phyloP scores from a whole-genome alignment of 306 rosid species.

The Medicago truncatula region DNA sequence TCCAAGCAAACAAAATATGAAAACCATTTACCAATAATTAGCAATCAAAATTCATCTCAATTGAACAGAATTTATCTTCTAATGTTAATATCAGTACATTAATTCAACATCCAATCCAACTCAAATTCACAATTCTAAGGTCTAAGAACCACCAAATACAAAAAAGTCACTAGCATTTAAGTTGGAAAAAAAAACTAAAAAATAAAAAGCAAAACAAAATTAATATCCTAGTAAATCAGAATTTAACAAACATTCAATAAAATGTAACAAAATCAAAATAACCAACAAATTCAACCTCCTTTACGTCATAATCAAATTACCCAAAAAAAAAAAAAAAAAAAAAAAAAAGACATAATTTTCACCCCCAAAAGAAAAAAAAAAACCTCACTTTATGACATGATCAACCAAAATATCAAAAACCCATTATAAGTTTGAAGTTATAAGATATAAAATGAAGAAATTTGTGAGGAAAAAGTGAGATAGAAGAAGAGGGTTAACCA shows the following conservation, averaged over 20 bases:
- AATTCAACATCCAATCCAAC: conserved; percentile 25
- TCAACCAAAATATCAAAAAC: conserved; percentile 36
- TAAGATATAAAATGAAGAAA: not conserved
- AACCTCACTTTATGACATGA: conserved; percentile 5
- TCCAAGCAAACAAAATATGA: not conserved
- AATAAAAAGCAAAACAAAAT: not conserved
- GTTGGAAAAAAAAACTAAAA: not conserved
- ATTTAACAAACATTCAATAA: not conserved
- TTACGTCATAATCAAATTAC: not conserved
- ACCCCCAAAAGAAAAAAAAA: not conserved
- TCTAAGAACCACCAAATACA: conserved; percentile 9
- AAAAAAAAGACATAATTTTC: conserved; percentile 6
- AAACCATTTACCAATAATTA: conserved; percentile 22
- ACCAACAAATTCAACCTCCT: conserved; percentile 13
- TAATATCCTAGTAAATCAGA: conserved; percentile 15
- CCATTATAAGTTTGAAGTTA: conserved; percentile 35
- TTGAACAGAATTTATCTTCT: conserved; percentile 20
- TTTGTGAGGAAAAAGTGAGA: not conserved
- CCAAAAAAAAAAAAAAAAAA: conserved; percentile 31
- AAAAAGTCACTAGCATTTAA: conserved; percentile 22
- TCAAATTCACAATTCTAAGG: conserved; percentile 25
- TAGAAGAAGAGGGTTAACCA: not conserved
- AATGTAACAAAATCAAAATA: conserved; percentile 11
- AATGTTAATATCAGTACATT: not conserved
- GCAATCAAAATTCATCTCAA: not conserved